Evolutionary conservation across 331 rosid species (phyloP), one percentile per base, ranked within the genome.

Genomic region (Pyrus hybrid): DNA sequence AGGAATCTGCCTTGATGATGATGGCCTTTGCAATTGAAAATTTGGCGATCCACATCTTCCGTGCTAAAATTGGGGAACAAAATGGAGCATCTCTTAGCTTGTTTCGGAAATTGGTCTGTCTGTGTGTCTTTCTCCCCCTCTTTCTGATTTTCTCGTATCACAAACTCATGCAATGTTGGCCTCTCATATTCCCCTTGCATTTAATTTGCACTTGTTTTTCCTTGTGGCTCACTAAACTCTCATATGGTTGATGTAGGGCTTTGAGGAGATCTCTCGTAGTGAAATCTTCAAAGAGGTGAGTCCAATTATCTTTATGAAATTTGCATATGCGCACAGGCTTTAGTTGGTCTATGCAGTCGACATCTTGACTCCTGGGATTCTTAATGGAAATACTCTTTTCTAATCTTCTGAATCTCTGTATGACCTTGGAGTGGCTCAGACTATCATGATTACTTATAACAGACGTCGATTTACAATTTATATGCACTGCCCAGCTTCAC

Each of bases 201-300:
- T 35, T 37, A 37, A 37, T 37, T 30, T 7, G 37, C 65, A 62
- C 58, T 60, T 23, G 22, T 32, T 20, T 13, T 66, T 73, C 58
- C 70, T 41, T 12, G 35, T 30, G 23, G 69, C 74, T 87, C 65
- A 77, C 78, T 71, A 80, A 70, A 81, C 70, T 79, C 17, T 8
- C 51, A 69, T 71, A 32, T 71, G 64, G 41, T 82, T 83, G 80
- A 54, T 83, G 79, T 64, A 93, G 98, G 97, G 97, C 33, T 94
- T 87, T 29, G 74, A 86, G 81, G 93, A 90, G 85, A 83, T 82
- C 58, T 91, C 96, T 78, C 72, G 54, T 56, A 88, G 97, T 83
- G 87, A 79, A 84, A 86, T 91, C 73, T 94, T 94, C 83, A 85
- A 87, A 82, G 93, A 94, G 97, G 97, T 93, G 79, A 84, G 86